Evolutionary conservation across 495 filamentous ascomycete genomes (phyloP), one percentile per base, ranked within the genome.

Genomic region (Penicillium cataractarum): DNA sequence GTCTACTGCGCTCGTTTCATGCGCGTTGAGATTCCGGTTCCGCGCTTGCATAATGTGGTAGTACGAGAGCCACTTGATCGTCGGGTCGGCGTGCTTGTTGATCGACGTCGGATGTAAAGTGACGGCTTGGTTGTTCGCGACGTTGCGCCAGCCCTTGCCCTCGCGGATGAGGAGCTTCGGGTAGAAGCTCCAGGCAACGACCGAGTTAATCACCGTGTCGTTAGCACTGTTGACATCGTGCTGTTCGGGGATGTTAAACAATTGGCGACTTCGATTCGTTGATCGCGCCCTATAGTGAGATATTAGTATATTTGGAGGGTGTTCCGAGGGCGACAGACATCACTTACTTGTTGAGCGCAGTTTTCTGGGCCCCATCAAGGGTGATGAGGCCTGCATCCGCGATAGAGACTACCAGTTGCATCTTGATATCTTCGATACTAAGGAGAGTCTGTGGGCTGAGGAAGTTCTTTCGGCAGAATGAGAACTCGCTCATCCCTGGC

Each of bases 41-140:
- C 80, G 79, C 2, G 89, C 89, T 75, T 97, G 92, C 93, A 97
- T 96, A 61, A 97, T 96, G 64, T 94, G 88, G 73, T 99, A 97
- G 72, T 94, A 99, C 0, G 90, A 92, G 48, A 98, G 74, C 88
- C 90, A 97, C 68, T 86, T 86, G n/a, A 90, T 71, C 0, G 74
- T 65, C 19, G 84, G 80, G 15, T 86, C 81, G 22, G 83, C 78
- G 21, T 80, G 84, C 71, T 93, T 91, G 72, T 96, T 97, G 52
- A 98, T 90, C 0, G 92, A 95, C 15, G 86, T 89, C 0, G 92
- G 91, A 69, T 95, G 91, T 9, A 98, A 71, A 55, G 84, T 89
- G 59, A 97, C 92, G 44, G 82, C 82, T 69, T 97, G 93, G 75
- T 93, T 96, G 72, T 97, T 97, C 22, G 89, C 83, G 24, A 96